A percentile compares a stretch with the other conserved stretches of the same genome.
Evolutionary conservation across 257 asterid genomes (phyloP).

Genomic region (Knoxia roxburghii): DNA sequence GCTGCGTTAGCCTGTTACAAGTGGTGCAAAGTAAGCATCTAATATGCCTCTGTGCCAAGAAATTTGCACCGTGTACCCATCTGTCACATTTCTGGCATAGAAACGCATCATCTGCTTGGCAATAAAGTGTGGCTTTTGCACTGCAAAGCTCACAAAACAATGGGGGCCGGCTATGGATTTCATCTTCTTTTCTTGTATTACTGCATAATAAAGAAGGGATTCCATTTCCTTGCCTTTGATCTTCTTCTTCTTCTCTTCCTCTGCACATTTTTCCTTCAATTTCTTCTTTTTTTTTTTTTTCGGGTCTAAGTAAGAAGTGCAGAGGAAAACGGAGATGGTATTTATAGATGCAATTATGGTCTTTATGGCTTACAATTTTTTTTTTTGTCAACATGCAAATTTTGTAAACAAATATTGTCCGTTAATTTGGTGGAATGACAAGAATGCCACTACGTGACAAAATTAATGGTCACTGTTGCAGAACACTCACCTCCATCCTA

Average conservation of each 20-base stretch:
- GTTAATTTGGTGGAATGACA: conserved; percentile 16
- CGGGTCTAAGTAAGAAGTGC: neutral
- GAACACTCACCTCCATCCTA: neutral
- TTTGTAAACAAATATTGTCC: conserved; percentile 1
- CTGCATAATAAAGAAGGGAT: neutral
- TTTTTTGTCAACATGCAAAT: conserved; percentile 13
- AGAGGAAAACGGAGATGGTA: neutral
- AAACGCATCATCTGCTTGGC: conserved; percentile 48
- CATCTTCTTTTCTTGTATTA: neutral
- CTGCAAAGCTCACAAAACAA: conserved; percentile 37
- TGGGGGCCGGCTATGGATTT: neutral
- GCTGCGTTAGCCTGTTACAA: conserved; percentile 27
- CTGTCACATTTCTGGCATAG: conserved; percentile 47
- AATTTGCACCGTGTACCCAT: conserved; percentile 41
- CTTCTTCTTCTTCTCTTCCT: conserved; percentile 31
- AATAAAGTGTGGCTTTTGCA: conserved; percentile 30
- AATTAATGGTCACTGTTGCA: conserved; percentile 21
- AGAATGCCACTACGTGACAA: conserved; percentile 17
- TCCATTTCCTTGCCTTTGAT: conserved; percentile 7
- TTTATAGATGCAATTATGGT: conserved; percentile 21
- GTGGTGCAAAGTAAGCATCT: conserved; percentile 35
- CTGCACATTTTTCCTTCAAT: too few species aligned
- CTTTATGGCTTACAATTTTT: neutral
- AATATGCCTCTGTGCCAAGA: conserved; percentile 39
- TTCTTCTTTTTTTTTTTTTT: neutral